Base-by-base conservation (phyloP, 2,329 filamentous ascomycete species). In the Aaosphaeria arxii region DNA sequence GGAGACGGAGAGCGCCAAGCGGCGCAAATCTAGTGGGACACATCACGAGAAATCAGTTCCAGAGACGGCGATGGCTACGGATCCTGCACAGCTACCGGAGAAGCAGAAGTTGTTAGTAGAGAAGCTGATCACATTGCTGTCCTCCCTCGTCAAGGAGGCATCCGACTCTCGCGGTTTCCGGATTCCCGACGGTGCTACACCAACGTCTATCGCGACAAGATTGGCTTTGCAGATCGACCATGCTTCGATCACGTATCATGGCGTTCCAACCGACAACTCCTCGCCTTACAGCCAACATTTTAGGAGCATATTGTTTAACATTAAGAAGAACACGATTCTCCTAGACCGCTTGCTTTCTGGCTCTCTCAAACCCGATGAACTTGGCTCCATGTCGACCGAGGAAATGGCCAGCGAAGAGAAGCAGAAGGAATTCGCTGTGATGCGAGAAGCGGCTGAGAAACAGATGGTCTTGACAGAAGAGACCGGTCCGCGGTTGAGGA, bases 341-440 rank as follows among this genome's bases (percentile, higher is more conserved):
- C 83, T 88, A 45, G 81, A 86, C 61, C 83, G 87, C 38, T 76
- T 99, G 45, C 76, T 97, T n/a, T 81, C 82, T 52, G 82, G 84
- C 45, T 83, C 79, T 31, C 75, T 96, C 33, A 83, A 85, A 5
- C 84, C 92, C 0, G 77, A 86, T n/a, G 83, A 84, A 48, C 78
- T 99, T 41, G 88, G 89, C n/a, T 82, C 82, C 45, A 96, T 99
- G 94, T 86, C 84, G 11, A 83, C 88, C 1, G 88, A 94, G 63
- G 89, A 96, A 63, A 89, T 99, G 78, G 91, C 91, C 1, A 95
- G 89, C 48, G 88, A 95, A 51, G 91, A 97, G 67, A 80, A 91
- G 63, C 90, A 96, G 67, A 80, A 80, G 30, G 82, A 90, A 66
- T 87, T 83, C 28, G 87, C 87, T 11, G 83, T 86, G 58, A 85